Base-by-base conservation (phyloP, 345 rosid species). In the Ceriops tagal region DNA sequence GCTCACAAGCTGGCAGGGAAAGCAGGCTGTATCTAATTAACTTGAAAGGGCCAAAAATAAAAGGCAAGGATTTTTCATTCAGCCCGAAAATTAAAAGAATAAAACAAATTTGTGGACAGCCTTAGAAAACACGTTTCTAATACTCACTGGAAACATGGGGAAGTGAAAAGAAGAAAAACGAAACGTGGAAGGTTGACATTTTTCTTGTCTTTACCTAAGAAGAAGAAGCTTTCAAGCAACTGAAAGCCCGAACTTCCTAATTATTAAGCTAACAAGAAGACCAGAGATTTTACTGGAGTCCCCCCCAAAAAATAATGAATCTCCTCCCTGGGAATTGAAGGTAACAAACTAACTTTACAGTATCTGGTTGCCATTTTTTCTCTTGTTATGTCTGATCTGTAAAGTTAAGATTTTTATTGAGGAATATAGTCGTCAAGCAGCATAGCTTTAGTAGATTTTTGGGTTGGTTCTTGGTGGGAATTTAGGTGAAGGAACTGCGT, bases 221-320 rank as follows among this genome's bases (percentile, higher is more conserved):
- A 71, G 80, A 32, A 73, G 73, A 79, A 57, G 21, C 84, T 62
- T 80, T 35, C 58, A 82, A 84, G 86, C 83, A 70, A 78, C 71
- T 31, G 52, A 37, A 37, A 43, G 61, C 37, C 58, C 20, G 22
- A 31, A 18, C 46, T 57, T 61, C 57, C 32, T 2, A n/a, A 37
- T 5, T 21, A 21, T 15, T 15, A 26, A 27, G 6, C n/a, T 34
- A 24, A 9, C 35, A 27, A 31, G 53, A 28, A 58, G 18, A 28
- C 43, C 63, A 13, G 24, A 60, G 65, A 60, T 5, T 52, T 21
- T 11, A 28, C 8, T n/a, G 4, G 6, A 52, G 39, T 39, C 56
- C 22, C 27, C 27, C 22, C n/a, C 56, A 3, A 52, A 37, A 30
- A 65, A 66, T 52, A 26, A 61, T 67, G 68, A 67, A 24, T 37